A percentile compares a stretch with the other conserved stretches of the same genome.
phyloP scores from a whole-genome alignment of 441 rosid species.

The Arabidopsis lyrata region DNA sequence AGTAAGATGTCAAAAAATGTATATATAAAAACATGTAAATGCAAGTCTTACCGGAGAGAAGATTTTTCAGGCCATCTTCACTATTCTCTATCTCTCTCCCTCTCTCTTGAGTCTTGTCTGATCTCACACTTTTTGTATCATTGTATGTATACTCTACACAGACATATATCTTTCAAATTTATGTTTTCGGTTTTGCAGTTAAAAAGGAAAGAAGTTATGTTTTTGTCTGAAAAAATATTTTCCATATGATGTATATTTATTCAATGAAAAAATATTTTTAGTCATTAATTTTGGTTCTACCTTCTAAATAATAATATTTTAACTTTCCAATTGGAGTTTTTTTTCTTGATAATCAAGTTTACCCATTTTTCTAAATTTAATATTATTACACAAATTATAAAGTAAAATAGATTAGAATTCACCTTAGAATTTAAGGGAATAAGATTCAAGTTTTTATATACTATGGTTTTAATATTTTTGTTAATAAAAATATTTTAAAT shows the following conservation, averaged over 20 bases:
- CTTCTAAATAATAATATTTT: conserved; percentile 7
- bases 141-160: conserved; percentile 1
- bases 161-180: conserved; percentile 7
- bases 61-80: conserved; percentile 20
- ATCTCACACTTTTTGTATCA: not conserved
- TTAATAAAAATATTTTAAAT: too few relatives aligned
- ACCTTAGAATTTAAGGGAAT: not conserved
- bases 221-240: conserved; percentile 28
- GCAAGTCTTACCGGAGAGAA: conserved; percentile 33
- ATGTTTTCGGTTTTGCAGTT: conserved; percentile 32
- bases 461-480: not conserved
- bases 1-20: not conserved
- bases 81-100: not conserved
- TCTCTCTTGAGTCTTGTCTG: not conserved
- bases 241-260: not conserved
- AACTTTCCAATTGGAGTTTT: not conserved
- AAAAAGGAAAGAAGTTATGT: conserved; percentile 37
- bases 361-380: not conserved
- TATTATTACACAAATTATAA: not conserved
- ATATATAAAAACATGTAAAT: conserved; percentile 4
- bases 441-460: too few relatives aligned
- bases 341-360: not conserved
- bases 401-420: not conserved
- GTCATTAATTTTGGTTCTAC: conserved; percentile 12
- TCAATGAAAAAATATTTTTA: not conserved